Percentiles rank a stretch among this genome's conserved stretches.
Evolutionary conservation across 2,329 filamentous ascomycete species (phyloP).

Genomic region (Monascus ruber): DNA sequence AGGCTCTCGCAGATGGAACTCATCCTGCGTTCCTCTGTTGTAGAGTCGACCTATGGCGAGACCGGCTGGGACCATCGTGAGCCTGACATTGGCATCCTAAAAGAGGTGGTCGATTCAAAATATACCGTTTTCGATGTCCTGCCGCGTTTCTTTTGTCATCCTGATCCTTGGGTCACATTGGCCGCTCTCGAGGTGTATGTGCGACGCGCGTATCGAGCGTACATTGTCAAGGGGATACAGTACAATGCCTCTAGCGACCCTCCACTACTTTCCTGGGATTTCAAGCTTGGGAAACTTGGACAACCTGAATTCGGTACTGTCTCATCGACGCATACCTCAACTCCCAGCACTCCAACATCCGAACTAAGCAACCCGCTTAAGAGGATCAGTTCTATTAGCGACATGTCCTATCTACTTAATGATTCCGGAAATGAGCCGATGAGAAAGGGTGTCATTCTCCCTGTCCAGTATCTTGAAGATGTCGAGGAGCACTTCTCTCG

Average conservation of each 20-base stretch:
- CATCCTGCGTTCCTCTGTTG: conserved; percentile 86
- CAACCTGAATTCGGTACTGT: conserved; percentile 80
- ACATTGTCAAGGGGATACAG: conserved; percentile 77
- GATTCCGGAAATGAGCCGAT: conserved; percentile 60
- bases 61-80: conserved; percentile 93
- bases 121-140: conserved; percentile 97
- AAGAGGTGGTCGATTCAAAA: conserved; percentile 96
- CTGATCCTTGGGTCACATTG: conserved; percentile 86
- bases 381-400: conserved; percentile 87
- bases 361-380: conserved; percentile 54
- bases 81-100: conserved; percentile 79
- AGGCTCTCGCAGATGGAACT: conserved; percentile 95
- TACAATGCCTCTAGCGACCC: conserved; percentile 63
- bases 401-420: conserved; percentile 78
- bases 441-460: conserved; percentile 87
- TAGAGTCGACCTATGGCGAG: conserved; percentile 96
- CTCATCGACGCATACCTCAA: conserved; percentile 64
- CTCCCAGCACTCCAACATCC: conserved; percentile 61
- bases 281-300: conserved; percentile 84
- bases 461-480: conserved; percentile 87
- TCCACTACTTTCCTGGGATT: conserved; percentile 87
- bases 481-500: conserved; percentile 75
- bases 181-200: conserved; percentile 94
- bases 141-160: conserved; percentile 87
- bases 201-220: conserved; percentile 91